These are phyloP conservation scores for Yarrowia sp. DNA, from an alignment of 805 yeast species.

Conservation along the genomic window DNA sequence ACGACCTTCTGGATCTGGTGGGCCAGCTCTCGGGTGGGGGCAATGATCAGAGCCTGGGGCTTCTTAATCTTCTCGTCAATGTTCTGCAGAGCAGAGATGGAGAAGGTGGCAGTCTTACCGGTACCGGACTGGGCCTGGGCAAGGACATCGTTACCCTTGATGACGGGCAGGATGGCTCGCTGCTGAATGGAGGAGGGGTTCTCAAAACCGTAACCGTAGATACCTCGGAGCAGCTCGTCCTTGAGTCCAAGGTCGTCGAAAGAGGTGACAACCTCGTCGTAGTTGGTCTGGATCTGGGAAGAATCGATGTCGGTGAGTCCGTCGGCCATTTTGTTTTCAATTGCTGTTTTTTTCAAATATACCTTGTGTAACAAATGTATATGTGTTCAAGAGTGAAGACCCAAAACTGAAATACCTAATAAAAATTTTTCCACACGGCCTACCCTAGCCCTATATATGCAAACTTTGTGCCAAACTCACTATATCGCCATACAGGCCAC, in stretches of 20 bases:
- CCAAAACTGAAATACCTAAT: constrained; percentile 26
- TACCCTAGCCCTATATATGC: constrained; percentile 20
- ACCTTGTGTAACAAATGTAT: constrained; percentile 23
- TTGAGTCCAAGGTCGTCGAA: constrained; percentile 76
- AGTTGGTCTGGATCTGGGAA: constrained; percentile 54
- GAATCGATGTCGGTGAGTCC: constrained; percentile 26
- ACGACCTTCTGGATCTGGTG: constrained; percentile 89
- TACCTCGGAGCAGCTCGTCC: constrained; percentile 46
- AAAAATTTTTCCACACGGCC: constrained; percentile 17
- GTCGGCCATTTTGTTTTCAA: constrained; percentile 25
- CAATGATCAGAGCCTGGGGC: constrained; percentile 84
- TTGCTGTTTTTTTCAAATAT: constrained; percentile 12
- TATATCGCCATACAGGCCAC: background rate
- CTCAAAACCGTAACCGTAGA: constrained; percentile 90
- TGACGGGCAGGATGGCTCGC: constrained; percentile 93
- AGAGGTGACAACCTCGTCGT: constrained; percentile 79
- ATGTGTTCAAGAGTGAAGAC: constrained; percentile 24
- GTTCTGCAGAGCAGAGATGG: constrained; percentile 88
- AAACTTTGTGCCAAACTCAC: background rate
- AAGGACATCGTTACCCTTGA: constrained; percentile 89
- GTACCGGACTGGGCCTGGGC: constrained; percentile 99
- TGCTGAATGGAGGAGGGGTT: constrained; percentile 96
- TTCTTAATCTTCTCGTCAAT: constrained; percentile 70
- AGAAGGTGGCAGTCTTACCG: constrained; percentile 97
- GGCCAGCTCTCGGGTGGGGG: constrained; percentile 97